phyloP scores from a whole-genome alignment of 345 rosid genomes.

The Erucastrum elatum region DNA sequence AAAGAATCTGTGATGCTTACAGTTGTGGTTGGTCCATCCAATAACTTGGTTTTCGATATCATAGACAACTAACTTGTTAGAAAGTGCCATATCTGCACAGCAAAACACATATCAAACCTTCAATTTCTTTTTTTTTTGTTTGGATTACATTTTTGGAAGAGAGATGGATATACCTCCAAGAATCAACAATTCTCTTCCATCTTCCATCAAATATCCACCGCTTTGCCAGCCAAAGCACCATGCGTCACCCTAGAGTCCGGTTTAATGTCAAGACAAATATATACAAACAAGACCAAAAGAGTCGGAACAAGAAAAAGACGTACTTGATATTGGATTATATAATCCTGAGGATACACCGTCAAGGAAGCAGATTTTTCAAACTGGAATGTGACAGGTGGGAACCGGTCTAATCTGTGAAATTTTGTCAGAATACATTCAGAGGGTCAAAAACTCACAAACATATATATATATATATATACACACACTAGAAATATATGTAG shows the following conservation, averaged over 20 bases:
- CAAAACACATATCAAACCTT: neutral
- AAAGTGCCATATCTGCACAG: slow-evolving; percentile 78
- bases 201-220: slow-evolving; percentile 54
- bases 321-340: slow-evolving; percentile 60
- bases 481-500: no score
- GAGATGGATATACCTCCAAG: slow-evolving; percentile 66
- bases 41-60: slow-evolving; percentile 77
- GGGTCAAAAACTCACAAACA: neutral
- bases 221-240: slow-evolving; percentile 94
- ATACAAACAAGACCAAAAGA: neutral
- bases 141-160: neutral
- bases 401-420: slow-evolving; percentile 68
- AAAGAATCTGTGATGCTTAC: slow-evolving; percentile 48
- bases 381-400: slow-evolving; percentile 67
- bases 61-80: slow-evolving; percentile 83
- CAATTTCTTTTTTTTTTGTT: neutral
- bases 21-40: slow-evolving; percentile 91
- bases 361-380: slow-evolving; percentile 64
- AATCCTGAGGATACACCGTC: slow-evolving; percentile 66
- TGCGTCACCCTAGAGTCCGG: slow-evolving; percentile 46
- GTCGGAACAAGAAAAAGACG: slow-evolving; percentile 25
- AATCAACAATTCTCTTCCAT: slow-evolving; percentile 55
- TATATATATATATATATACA: no score
- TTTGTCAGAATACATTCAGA: neutral
- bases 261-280: slow-evolving; percentile 5